Base-by-base conservation (phyloP, 1,284 basidiomycete genomes). In the Rhodotorula glutinis region DNA sequence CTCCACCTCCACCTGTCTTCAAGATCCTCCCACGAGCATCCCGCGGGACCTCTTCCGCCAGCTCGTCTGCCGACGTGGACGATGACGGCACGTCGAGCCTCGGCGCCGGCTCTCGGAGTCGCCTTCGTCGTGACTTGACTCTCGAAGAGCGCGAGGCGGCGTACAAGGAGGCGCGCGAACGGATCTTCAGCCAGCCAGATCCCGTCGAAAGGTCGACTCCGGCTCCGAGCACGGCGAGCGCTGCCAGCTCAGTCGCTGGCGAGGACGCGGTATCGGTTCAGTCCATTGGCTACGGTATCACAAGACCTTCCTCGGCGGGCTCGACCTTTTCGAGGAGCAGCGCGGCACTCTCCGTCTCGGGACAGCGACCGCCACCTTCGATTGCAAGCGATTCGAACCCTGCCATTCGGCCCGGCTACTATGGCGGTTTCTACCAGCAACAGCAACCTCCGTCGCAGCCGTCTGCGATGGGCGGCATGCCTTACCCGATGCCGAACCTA, bases 101-200 rank as follows among this genome's bases (percentile, higher is more conserved):
- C 2, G 57, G 66, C 27, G 53, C 46, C 5, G 51, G 57, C 0
- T 16, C 60, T 19, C 49, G 57, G 16, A 38, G 25, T 14, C 58
- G 59, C 38, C 49, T 63, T 19, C 63, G 72, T 9, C 54, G 55
- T 10, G 70, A 69, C 10, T 51, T 67, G 23, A 72, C 67, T 16
- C 65, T 73, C 23, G 65, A 72, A 40, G 70, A 73, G 52, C 63
- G 72, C 27, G 72, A 73, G 25, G 70, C 65, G 41, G 70, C 72
- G 10, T 71, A 73, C 65, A 71, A 70, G 51, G 71, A 76, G 56
- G 75, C 75, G 3, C 57, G 75, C 52, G 67, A 74, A 41, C 67
- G 75, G 17, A 76, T 76, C 63, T 76, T 76, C 47, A 53, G 38
- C 27, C 61, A 60, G 16, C 53, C 60, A 3, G 66, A 60, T 17